Base-by-base conservation (phyloP, 2,329 filamentous ascomycete genomes). In the Anthostomella pinea region DNA sequence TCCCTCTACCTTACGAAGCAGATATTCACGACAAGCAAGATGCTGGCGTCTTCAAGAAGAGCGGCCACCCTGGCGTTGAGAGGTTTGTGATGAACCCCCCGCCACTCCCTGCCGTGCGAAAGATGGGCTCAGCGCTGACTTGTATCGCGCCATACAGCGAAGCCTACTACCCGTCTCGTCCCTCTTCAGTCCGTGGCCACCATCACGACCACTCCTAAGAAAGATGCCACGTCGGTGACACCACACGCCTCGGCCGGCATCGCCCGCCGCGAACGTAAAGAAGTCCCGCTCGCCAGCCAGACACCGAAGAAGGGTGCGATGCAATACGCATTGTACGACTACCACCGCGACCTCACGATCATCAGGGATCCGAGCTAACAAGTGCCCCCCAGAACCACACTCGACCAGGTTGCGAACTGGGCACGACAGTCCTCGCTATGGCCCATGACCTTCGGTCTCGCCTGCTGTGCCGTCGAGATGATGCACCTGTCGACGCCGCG, bases 391-490 rank as follows among this genome's bases (percentile, higher is more conserved):
- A 89, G 84, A 46, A 87, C 86, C 36, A 84, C 85, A 5, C 75
- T 89, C 57, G 87, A 94, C 61, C 75, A 83, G 57, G 75, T 93
- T 46, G 70, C 84, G 65, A 91, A 90, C 70, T 94, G 87, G 87
- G 83, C 80, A 23, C 81, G 87, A 33, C 85, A 93, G 67, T 79
- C 82, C 37, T 94, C 87, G 11, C 72, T 93, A 34, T 94, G 87
- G 87, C 87, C 87, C 51, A 83, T 94, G 76, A 89, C 85, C 32
- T 94, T 94, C 62, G 87, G 83, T 33, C 83, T 93, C 31, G 87
- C 87, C 57, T 94, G 87, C 75, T 94, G 87, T 65, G 87, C 85
- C 64, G 69, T 94, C 59, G 87, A 94, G 63, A 94, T 94, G 87
- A 94, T 94, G 87, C 85, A 90, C 63, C 73, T 88, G 14, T 93